Percentiles rank a stretch among this genome's conserved stretches.
These are phyloP conservation scores for Rhexocercosporidium sp. DNA, from an alignment of 2,329 filamentous ascomycete species.

Conservation along the genomic window DNA sequence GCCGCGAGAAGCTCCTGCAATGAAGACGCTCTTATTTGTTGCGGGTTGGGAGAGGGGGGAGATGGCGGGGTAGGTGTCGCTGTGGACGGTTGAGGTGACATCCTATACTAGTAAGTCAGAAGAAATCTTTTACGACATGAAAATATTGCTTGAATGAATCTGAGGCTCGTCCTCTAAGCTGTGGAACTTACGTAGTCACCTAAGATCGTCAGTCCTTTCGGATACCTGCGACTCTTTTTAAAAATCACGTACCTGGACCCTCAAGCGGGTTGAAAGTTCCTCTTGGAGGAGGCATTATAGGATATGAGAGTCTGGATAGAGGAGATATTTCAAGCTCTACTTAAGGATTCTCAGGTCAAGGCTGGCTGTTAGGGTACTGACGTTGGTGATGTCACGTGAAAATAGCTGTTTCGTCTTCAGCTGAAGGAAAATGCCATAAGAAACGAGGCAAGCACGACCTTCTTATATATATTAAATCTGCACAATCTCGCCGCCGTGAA, in stretches of 20 bases:
- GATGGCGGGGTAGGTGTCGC: conserved; percentile 58
- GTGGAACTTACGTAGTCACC: conserved; percentile 25
- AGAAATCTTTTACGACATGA: background rate
- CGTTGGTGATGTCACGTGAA: background rate
- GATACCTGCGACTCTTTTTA: no score
- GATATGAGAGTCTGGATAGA: background rate
- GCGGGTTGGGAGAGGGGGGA: conserved; percentile 46
- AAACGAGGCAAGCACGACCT: no score
- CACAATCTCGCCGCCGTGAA: no score
- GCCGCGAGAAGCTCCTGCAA: conserved; percentile 61
- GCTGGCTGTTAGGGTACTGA: background rate
- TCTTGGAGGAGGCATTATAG: conserved; percentile 34
- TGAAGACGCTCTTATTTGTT: conserved; percentile 50
- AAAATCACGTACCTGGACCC: conserved; percentile 26
- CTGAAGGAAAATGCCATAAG: no score
- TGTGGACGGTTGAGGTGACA: conserved; percentile 36
- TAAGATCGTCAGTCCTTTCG: conserved; percentile 1
- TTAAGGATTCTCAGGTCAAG: background rate
- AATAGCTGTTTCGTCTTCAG: no score
- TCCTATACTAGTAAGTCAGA: conserved; percentile 2
- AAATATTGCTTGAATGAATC: background rate
- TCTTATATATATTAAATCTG: no score
- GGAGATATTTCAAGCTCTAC: background rate
- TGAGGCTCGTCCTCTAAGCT: background rate
- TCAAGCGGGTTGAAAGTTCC: conserved; percentile 32